phyloP scores from a whole-genome alignment of 2,329 filamentous ascomycete species.

The Magnaporthiopsis incrustans region DNA sequence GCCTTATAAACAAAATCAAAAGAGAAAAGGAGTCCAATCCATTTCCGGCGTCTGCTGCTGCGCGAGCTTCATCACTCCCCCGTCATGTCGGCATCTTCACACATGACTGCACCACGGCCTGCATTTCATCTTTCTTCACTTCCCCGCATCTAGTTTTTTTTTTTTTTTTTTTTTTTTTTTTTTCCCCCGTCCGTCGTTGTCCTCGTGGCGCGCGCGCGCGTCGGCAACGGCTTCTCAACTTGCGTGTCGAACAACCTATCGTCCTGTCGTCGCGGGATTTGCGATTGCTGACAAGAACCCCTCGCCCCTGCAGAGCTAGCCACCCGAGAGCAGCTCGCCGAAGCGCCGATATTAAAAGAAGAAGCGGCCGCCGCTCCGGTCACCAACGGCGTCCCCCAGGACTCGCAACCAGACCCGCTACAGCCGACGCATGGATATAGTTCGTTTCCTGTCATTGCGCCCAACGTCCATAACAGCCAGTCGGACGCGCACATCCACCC shows the following conservation, averaged over 20 bases:
- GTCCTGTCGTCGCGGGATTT: background rate
- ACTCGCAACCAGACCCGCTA: slow-evolving; percentile 9
- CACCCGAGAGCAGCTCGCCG: slow-evolving; percentile 8
- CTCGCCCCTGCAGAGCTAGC: slow-evolving; percentile 6
- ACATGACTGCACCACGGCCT: background rate
- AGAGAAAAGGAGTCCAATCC: background rate
- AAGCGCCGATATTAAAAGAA: slow-evolving; percentile 2
- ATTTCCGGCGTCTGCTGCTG: background rate
- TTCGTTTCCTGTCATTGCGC: slow-evolving; percentile 19
- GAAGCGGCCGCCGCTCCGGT: background rate
- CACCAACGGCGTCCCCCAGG: slow-evolving; percentile 4
- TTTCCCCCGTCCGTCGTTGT: no score
- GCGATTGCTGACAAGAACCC: slow-evolving; percentile 8
- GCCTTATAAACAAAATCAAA: background rate
- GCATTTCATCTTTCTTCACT: background rate
- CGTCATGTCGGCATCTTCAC: background rate
- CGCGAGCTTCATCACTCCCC: background rate
- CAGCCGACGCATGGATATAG: slow-evolving; percentile 35
- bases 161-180: background rate
- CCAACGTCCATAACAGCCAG: slow-evolving; percentile 3
- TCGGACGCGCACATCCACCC: slow-evolving; percentile 40
- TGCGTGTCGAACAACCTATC: background rate
- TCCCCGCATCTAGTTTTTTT: background rate
- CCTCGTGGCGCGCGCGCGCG: background rate
- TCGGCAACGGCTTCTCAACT: background rate